Evolutionary conservation across 805 yeast species (phyloP), one percentile per base, ranked within the genome.

Genomic region (Cyberlindnera euphorbiae): DNA sequence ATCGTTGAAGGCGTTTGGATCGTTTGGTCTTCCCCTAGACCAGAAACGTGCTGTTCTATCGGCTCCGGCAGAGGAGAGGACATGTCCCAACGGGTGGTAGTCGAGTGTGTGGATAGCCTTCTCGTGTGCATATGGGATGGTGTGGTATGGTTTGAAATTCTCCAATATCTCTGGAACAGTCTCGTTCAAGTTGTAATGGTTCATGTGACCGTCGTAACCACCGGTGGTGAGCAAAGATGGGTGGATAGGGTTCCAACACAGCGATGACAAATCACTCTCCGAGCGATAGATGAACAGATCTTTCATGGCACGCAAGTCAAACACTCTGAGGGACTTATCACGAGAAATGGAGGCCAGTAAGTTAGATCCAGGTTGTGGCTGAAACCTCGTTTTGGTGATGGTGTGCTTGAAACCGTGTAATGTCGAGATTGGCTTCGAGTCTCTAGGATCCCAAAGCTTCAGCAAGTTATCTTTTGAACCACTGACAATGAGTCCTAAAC

Each of bases 391-490:
- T 49, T 81, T 79, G 22, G 87, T 76, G n/a, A 93, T 86, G 0
- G 97, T 90, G 60, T 93, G 96, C 53, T 94, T 93, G 62, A 86
- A 90, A 10, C 94, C 95, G 53, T 88, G 86, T 19, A 93, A 60
- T 0, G 97, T 89, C 2, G 87, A 68, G 6, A 93, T 66, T 46
- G 90, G 79, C 32, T 70, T 69, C 0, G 82, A 78, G 5, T 77
- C 69, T 44, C 98, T 71, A 9, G 99, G 99, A 57, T 93, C 99
- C 98, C 98, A 93, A 17, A 93, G 66, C 61, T 89, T 88, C 32
- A 93, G 75, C 47, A 88, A 65, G 59, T 94, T 94, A 61, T 93
- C 99, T 58, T 94, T 93, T 0, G 97, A 93, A 0, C 97, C 99
- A 45, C 89, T 75, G 0, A 83, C 96, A 33, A 93, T 71, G 18